These are phyloP conservation scores for Sporobolomyces pararoseus DNA, from an alignment of 768 basidiomycete genomes.

Conservation along the genomic window DNA sequence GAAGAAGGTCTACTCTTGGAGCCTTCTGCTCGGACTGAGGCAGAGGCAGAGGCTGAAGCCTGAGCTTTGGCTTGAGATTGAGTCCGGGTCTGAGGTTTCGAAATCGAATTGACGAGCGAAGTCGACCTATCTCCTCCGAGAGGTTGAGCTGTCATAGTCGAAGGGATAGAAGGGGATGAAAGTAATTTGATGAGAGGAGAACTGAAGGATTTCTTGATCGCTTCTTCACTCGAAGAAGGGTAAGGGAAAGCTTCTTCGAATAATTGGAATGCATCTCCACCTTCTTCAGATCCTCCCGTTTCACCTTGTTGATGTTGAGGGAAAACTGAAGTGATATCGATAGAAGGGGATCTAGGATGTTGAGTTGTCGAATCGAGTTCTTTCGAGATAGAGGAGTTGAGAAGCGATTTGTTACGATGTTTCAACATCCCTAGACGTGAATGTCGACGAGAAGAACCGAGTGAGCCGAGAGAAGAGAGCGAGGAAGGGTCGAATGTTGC, in stretches of 20 bases:
- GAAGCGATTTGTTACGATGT: slow-evolving; percentile 1
- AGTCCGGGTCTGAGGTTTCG: background rate
- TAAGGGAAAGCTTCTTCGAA: slow-evolving; percentile 27
- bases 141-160: background rate
- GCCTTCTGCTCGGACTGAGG: too few species aligned
- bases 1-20: background rate
- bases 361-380: background rate
- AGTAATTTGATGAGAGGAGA: background rate
- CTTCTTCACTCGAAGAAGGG: background rate
- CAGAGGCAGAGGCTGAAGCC: too few species aligned
- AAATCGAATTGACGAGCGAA: too few species aligned
- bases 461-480: too few species aligned
- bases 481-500: background rate
- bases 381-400: background rate
- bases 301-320: background rate
- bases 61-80: background rate
- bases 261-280: background rate
- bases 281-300: background rate
- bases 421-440: slow-evolving; percentile 16
- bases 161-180: background rate
- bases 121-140: background rate
- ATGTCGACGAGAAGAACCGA: background rate
- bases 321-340: slow-evolving; percentile 25
- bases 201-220: background rate
- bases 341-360: slow-evolving; percentile 7